Percentiles rank a stretch among this genome's conserved stretches.
phyloP scores from a whole-genome alignment of 208 protist species.

The Spongospora subterranea region DNA sequence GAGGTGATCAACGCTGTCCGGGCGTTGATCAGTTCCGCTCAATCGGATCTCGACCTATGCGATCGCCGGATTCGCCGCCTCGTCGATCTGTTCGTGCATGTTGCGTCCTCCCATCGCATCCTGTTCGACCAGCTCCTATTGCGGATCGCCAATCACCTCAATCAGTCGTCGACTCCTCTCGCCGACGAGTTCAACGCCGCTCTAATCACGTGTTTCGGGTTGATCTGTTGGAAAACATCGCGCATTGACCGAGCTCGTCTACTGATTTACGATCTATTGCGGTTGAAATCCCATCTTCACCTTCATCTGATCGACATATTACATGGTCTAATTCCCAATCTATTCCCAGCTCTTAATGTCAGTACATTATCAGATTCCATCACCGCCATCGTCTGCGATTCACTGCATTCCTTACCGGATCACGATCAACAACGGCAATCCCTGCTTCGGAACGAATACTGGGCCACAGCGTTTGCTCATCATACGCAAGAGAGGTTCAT shows the following conservation, averaged over 20 bases:
- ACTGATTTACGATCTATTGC: constrained; percentile 31
- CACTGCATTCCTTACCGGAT: background rate
- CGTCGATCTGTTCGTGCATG: background rate
- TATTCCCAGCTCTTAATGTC: background rate
- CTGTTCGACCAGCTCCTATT: background rate
- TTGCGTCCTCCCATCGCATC: background rate
- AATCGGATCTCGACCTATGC: too few relatives aligned
- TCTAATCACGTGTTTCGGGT: background rate
- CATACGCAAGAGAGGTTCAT: too few relatives aligned
- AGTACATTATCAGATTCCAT: background rate
- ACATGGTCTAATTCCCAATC: background rate
- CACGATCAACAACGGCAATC: background rate
- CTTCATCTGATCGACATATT: background rate
- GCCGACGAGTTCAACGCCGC: too few relatives aligned
- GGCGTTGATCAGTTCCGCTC: too few relatives aligned
- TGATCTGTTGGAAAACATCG: background rate
- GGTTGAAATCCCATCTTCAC: background rate
- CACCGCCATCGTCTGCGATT: background rate
- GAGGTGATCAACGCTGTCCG: too few relatives aligned
- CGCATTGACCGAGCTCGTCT: background rate
- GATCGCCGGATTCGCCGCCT: background rate
- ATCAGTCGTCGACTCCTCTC: background rate
- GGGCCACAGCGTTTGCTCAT: background rate
- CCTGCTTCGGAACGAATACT: background rate
- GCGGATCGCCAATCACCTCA: background rate